Percentiles rank a stretch among this genome's conserved stretches.
Evolutionary conservation across 345 rosid species (phyloP).

Genomic region (Abelmoschus esculentus): DNA sequence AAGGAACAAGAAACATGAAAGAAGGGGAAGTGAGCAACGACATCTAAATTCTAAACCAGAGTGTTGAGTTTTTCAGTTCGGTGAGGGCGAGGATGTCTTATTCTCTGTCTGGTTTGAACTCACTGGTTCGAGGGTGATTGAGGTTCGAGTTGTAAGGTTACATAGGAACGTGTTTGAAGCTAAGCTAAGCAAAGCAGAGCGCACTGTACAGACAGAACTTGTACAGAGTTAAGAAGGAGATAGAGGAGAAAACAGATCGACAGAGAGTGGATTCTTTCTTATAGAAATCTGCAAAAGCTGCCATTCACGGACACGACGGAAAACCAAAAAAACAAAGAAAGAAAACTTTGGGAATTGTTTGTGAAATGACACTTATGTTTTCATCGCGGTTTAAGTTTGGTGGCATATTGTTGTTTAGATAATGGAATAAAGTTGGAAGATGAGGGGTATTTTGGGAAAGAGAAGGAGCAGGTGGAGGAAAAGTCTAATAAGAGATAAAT

Average conservation of each 20-base stretch:
- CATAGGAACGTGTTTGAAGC: slow-evolving; percentile 18
- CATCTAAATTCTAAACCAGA: background rate
- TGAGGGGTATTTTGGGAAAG: background rate
- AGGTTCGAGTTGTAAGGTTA: slow-evolving; percentile 13
- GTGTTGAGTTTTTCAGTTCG: background rate
- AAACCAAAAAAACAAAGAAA: background rate
- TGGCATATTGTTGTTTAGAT: background rate
- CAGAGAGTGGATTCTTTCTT: background rate
- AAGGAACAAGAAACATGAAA: background rate
- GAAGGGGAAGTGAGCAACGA: background rate
- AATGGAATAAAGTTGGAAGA: background rate
- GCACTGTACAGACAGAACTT: background rate
- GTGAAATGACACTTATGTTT: background rate
- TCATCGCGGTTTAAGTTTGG: background rate
- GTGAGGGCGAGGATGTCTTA: background rate
- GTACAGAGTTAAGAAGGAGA: background rate
- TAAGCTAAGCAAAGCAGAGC: background rate
- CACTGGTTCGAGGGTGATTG: background rate
- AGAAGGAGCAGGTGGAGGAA: background rate
- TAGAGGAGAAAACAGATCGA: background rate
- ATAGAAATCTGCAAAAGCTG: slow-evolving; percentile 33
- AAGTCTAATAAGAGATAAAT: background rate
- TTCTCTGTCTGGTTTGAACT: background rate
- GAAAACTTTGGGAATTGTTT: slow-evolving; percentile 1
- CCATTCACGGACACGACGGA: slow-evolving; percentile 21